Evolutionary conservation across 1,139 yeast genomes (phyloP), one percentile per base, ranked within the genome.

Genomic region (Blastobotrys petasosporus): DNA sequence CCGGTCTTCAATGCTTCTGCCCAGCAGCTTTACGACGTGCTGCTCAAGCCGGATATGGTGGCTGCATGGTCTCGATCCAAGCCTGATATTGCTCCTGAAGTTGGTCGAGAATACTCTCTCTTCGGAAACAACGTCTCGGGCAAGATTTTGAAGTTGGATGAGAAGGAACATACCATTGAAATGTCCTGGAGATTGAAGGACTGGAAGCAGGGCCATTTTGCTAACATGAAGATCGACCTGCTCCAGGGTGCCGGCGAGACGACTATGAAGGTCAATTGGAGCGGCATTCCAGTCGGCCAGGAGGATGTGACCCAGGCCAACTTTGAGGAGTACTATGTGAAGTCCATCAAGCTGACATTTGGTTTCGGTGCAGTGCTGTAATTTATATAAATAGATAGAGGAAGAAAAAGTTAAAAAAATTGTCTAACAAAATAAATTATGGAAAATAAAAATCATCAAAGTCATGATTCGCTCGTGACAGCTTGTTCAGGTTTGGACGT

Each of bases 251-350:
- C 79, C 13, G 78, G 84, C 38, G 97, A 90, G 59, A 92, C 98
- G 12, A 79, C 75, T 48, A 72, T 90, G 71, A 78, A 82, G 50
- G 92, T 88, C 32, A 73, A 75, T 48, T 86, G 92, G 78, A 71
- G 79, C 17, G 97, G 97, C n/a, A 82, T 92, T 42, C 98, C 98
- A 16, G 74, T 92, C 39, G 98, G 97, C n/a, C 94, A 94, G 62
- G 97, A 92, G 65, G 98, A 92, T 48, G 74, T 84, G 48, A 96
- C 86, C 37, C 78, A 80, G 60, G 77, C 73, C 39, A 92, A 92
- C 66, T 92, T 94, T 61, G 88, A 87, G 57, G 88, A 85, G 53
- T 85, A 87, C 65, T 92, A 92, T 63, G 80, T 90, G 48, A 80
- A 82, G 65, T 77, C 95, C 8, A 88, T 92, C 61, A 92, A 88